Evolutionary conservation across 495 filamentous ascomycete genomes (phyloP).

Genomic region (Beverwykella pulmonaria): DNA sequence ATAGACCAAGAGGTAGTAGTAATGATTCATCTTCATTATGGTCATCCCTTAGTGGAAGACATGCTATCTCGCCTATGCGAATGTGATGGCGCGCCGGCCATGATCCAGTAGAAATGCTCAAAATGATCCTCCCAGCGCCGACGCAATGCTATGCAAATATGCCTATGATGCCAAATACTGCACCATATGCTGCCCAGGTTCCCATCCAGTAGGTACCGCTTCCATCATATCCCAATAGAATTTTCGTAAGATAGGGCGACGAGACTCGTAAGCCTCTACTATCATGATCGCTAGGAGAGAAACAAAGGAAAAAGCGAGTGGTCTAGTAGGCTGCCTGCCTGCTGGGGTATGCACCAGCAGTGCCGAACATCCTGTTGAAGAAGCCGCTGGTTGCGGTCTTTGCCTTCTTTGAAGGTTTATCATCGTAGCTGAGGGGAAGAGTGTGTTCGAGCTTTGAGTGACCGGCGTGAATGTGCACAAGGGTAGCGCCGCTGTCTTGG

Average conservation of each 20-base stretch:
- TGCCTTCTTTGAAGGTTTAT: slow-evolving; percentile 47
- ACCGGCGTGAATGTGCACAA: slow-evolving; percentile 45
- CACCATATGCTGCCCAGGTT: slow-evolving; percentile 7
- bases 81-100: slow-evolving; percentile 32
- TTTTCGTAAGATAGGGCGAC: slow-evolving; percentile 18
- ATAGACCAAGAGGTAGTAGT: neutral
- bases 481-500: slow-evolving; percentile 41
- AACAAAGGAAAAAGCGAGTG: slow-evolving; percentile 37
- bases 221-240: slow-evolving; percentile 22
- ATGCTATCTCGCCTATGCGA: neutral
- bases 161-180: slow-evolving; percentile 18
- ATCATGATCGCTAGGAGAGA: slow-evolving; percentile 12
- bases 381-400: slow-evolving; percentile 43
- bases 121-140: slow-evolving; percentile 27
- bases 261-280: slow-evolving; percentile 22
- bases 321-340: slow-evolving; percentile 30
- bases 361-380: slow-evolving; percentile 46
- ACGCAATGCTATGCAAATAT: slow-evolving; percentile 40
- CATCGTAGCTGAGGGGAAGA: slow-evolving; percentile 35
- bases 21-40: neutral
- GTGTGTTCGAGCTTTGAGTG: slow-evolving; percentile 25
- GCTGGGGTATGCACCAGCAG: slow-evolving; percentile 17
- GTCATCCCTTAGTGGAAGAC: neutral
- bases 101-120: slow-evolving; percentile 32
- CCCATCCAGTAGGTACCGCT: slow-evolving; percentile 34